Percentiles rank a stretch among this genome's conserved stretches.
Conservation (phyloP, 1,139 yeast genomes). For the Scheffersomyces parashehatae region DNA sequence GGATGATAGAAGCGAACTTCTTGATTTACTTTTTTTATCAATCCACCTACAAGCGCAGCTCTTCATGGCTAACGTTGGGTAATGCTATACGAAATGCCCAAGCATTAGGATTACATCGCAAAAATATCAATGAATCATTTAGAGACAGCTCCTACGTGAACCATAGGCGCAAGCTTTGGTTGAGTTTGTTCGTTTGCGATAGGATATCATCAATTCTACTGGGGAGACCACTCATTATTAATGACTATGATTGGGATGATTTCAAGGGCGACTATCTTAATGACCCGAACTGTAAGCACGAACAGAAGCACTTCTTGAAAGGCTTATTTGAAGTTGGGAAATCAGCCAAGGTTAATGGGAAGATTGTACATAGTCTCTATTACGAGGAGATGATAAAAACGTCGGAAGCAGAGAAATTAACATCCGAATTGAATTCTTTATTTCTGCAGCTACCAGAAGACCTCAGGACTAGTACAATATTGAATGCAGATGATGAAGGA, state of each 20-base stretch:
- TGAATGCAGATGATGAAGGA: not conserved
- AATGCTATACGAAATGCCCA: slow-evolving; percentile 26
- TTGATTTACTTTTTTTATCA: slow-evolving; percentile 41
- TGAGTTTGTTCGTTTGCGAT: slow-evolving; percentile 41
- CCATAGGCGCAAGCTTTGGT: slow-evolving; percentile 37
- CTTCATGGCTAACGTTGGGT: slow-evolving; percentile 38
- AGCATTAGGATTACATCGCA: slow-evolving; percentile 27
- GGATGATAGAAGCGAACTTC: slow-evolving; percentile 44
- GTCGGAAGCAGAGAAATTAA: slow-evolving; percentile 34
- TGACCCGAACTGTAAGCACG: slow-evolving; percentile 7
- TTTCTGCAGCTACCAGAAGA: slow-evolving; percentile 25
- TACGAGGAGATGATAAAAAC: slow-evolving; percentile 35
- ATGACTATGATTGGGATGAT: slow-evolving; percentile 46
- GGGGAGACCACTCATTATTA: slow-evolving; percentile 43
- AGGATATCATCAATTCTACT: slow-evolving; percentile 37
- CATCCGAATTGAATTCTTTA: slow-evolving; percentile 40
- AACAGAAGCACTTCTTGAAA: slow-evolving; percentile 8
- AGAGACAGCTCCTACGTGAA: slow-evolving; percentile 9
- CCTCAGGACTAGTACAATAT: slow-evolving; percentile 7
- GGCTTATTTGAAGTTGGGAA: slow-evolving; percentile 14
- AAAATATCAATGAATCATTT: slow-evolving; percentile 21
- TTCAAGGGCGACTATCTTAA: slow-evolving; percentile 7
- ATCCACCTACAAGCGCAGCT: slow-evolving; percentile 34
- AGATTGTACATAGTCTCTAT: slow-evolving; percentile 34
- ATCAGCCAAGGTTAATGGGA: slow-evolving; percentile 26